Percentiles rank a stretch among this genome's conserved stretches.
Conservation (phyloP, 192 early-diverging fungal species). For the Linnemannia exigua region DNA sequence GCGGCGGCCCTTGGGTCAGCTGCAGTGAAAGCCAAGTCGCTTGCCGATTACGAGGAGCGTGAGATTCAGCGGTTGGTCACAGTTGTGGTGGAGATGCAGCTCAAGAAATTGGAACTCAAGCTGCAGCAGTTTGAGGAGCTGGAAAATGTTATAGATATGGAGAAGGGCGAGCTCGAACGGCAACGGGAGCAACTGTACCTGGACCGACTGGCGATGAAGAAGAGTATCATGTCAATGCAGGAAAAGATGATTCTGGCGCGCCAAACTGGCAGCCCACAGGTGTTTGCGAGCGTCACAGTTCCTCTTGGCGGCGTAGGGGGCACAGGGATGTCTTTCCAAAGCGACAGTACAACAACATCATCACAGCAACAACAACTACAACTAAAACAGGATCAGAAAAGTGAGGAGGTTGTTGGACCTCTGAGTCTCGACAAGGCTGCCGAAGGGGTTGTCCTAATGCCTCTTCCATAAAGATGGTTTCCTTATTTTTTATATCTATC, state of each 20-base stretch:
- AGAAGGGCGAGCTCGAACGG: slow-evolving; percentile 83
- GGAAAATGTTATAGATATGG: slow-evolving; percentile 89
- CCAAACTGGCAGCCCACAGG: slow-evolving; percentile 43
- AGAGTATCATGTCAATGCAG: slow-evolving; percentile 60
- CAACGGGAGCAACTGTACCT: slow-evolving; percentile 73
- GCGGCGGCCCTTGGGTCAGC: slow-evolving; percentile 93
- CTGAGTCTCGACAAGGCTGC: slow-evolving; percentile 27
- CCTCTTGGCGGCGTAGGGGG: slow-evolving; percentile 40
- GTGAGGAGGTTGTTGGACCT: slow-evolving; percentile 17
- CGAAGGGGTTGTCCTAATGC: slow-evolving; percentile 31
- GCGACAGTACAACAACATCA: slow-evolving; percentile 17
- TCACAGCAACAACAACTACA: not conserved
- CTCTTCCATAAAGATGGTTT: slow-evolving; percentile 22
- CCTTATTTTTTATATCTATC: not conserved
- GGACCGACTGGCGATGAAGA: slow-evolving; percentile 73
- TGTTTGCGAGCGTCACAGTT: slow-evolving; percentile 50
- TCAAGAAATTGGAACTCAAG: slow-evolving; percentile 93
- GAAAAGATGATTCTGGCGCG: slow-evolving; percentile 53
- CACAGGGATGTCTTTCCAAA: slow-evolving; percentile 45
- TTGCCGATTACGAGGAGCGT: slow-evolving; percentile 88
- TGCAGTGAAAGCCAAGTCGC: slow-evolving; percentile 87
- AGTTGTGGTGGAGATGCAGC: slow-evolving; percentile 86
- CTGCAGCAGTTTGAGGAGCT: slow-evolving; percentile 94
- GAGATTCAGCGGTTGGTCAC: slow-evolving; percentile 89
- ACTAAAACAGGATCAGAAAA: slow-evolving; percentile 26